phyloP scores from a whole-genome alignment of 2,329 filamentous ascomycete genomes.

The Alternaria sp. region DNA sequence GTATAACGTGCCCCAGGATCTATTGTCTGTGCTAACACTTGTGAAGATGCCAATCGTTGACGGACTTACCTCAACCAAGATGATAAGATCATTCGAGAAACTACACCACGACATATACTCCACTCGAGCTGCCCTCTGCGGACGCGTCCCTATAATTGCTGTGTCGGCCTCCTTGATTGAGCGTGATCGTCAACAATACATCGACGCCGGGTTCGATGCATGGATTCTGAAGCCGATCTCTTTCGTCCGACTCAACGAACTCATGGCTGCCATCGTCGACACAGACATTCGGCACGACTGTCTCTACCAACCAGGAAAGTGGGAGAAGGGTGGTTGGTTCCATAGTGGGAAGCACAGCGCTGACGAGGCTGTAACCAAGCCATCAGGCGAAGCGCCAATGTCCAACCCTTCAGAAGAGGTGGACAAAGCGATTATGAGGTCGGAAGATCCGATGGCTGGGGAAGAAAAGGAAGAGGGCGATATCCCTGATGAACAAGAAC shows the following conservation, averaged over 20 bases:
- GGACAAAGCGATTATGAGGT: slow-evolving; percentile 28
- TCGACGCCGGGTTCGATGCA: slow-evolving; percentile 82
- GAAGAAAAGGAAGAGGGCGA: slow-evolving; percentile 25
- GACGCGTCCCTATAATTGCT: slow-evolving; percentile 80
- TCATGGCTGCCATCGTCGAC: slow-evolving; percentile 75
- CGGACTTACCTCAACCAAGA: slow-evolving; percentile 80
- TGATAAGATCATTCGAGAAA: slow-evolving; percentile 79
- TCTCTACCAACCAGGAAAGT: slow-evolving; percentile 74
- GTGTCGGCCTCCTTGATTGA: slow-evolving; percentile 85
- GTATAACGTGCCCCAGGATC: slow-evolving; percentile 35
- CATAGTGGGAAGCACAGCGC: slow-evolving; percentile 51
- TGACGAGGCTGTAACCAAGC: slow-evolving; percentile 51
- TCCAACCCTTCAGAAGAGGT: slow-evolving; percentile 31
- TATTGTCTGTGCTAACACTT: slow-evolving; percentile 10
- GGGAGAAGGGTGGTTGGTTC: slow-evolving; percentile 92
- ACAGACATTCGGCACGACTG: slow-evolving; percentile 65
- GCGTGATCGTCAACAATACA: slow-evolving; percentile 71
- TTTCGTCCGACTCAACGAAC: slow-evolving; percentile 74
- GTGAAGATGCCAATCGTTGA: slow-evolving; percentile 89
- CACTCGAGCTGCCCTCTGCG: slow-evolving; percentile 65
- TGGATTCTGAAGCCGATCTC: slow-evolving; percentile 92
- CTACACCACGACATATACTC: slow-evolving; percentile 65
- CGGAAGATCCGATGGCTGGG: slow-evolving; percentile 34
- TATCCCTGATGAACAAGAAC: slow-evolving; percentile 35
- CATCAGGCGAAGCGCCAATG: slow-evolving; percentile 31